These are phyloP conservation scores for Coccomyxa sp. DNA, from an alignment of 139 green algal species.

Conservation along the genomic window DNA sequence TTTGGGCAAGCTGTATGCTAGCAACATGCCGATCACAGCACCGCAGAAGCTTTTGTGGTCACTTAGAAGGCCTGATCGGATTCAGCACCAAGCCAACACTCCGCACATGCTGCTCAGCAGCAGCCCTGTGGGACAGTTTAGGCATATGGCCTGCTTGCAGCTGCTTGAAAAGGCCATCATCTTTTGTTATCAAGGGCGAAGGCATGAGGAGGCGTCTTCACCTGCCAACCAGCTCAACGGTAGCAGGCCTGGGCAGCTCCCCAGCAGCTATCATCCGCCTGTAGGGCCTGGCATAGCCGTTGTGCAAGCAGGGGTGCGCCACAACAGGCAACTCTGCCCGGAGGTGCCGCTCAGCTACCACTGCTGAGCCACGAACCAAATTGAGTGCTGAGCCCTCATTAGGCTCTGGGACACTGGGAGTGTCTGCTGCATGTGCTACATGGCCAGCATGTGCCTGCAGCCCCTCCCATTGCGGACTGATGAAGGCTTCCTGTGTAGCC, in stretches of 20 bases:
- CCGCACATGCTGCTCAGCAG: background rate
- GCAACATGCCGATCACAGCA: too few relatives aligned
- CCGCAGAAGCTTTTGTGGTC: background rate
- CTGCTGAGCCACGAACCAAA: too few relatives aligned
- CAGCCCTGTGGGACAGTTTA: background rate
- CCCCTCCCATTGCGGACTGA: too few relatives aligned
- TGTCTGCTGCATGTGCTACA: too few relatives aligned
- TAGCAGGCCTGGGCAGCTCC: background rate
- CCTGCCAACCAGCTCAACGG: conserved; percentile 37
- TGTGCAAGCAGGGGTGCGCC: conserved; percentile 64
- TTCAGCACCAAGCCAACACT: background rate
- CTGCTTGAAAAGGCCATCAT: background rate
- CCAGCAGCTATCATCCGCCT: conserved; percentile 24
- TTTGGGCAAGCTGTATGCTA: too few relatives aligned
- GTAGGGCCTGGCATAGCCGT: conserved; percentile 50
- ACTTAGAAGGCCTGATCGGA: background rate
- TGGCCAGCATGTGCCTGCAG: too few relatives aligned
- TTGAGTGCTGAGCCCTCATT: too few relatives aligned
- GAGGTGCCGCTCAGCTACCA: conserved; percentile 2
- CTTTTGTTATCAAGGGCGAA: background rate
- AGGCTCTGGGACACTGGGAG: too few relatives aligned
- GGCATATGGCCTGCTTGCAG: background rate
- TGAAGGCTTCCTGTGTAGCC: too few relatives aligned
- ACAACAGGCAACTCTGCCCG: conserved; percentile 8
- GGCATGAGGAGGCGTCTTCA: background rate